Evolutionary conservation across 225 moss, liverwort and hornwort species (phyloP).

Genomic region (Climacium dendroides): DNA sequence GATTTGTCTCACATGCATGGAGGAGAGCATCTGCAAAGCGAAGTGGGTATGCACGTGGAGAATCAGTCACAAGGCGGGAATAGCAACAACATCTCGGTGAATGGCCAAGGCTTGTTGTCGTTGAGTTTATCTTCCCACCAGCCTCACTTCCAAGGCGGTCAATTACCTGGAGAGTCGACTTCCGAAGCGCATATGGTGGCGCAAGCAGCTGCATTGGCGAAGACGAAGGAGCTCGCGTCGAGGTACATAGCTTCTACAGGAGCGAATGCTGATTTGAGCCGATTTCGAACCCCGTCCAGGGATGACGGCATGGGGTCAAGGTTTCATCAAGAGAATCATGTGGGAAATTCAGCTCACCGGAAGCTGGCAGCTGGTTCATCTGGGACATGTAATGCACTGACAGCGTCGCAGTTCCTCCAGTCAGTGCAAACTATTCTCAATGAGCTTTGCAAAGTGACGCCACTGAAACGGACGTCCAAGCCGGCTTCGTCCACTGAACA

Average conservation of each 20-base stretch:
- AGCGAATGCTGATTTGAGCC: conserved; percentile 36
- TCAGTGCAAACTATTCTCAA: conserved; percentile 34
- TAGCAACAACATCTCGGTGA: neutral
- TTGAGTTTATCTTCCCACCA: conserved; percentile 59
- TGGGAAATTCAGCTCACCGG: neutral
- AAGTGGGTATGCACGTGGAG: conserved; percentile 24
- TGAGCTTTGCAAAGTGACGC: conserved; percentile 46
- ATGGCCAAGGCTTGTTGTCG: conserved; percentile 52
- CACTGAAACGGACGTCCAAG: conserved; percentile 17
- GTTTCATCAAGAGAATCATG: conserved; percentile 10
- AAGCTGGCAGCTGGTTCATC: neutral
- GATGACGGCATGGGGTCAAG: conserved; percentile 19
- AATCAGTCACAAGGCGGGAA: conserved; percentile 11
- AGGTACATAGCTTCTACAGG: conserved; percentile 23
- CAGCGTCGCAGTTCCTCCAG: conserved; percentile 19
- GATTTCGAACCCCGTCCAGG: conserved; percentile 38
- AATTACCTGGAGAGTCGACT: conserved; percentile 18
- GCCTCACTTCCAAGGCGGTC: conserved; percentile 35
- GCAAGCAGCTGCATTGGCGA: conserved; percentile 41
- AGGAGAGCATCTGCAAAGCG: conserved; percentile 23
- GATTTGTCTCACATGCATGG: conserved; percentile 22
- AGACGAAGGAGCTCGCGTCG: conserved; percentile 45
- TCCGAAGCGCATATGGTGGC: conserved; percentile 18
- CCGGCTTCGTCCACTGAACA: conserved; percentile 10
- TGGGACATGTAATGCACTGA: neutral